Evolutionary conservation across 2,329 filamentous ascomycete species (phyloP), one percentile per base, ranked within the genome.

Genomic region (Calonectria pteridis): DNA sequence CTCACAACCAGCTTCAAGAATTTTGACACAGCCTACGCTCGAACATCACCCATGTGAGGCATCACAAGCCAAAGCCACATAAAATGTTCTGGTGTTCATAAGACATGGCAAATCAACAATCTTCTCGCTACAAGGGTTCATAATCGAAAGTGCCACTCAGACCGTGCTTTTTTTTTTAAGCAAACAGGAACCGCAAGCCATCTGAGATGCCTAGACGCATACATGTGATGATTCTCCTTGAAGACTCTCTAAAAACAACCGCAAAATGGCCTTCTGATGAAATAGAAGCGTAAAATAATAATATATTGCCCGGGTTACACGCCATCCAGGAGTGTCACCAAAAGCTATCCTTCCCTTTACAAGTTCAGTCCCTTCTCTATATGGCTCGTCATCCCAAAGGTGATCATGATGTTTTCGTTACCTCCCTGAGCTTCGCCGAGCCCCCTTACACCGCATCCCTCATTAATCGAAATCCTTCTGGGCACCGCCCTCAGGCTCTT

Each of bases 401-500:
- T 49, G 51, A 58, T 70, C 64, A 69, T 64, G 51, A 67, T 49
- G 49, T 65, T 51, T 40, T 68, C 70, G 55, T 73, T 64, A 64
- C 46, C 31, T 46, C 50, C 51, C 31, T 26, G 28, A 31, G 46
- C 53, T 53, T 31, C 31, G 40, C 50, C 50, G 58, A 35, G 62
- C 69, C 65, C 65, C 63, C 49, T 37, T 62, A 26, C 51, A 58
- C 53, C 53, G 51, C 50, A 51, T n/a, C 63, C 35, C 23, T 58
- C 28, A 53, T 89, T 82, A 74, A 91, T 86, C 74, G 83, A 86
- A 67, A 88, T 90, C 33, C 85, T 85, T 79, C 75, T 83, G 81
- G 53, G 76, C 79, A 43, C 75, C 76, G 49, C 74, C 75, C 69
- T 75, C 72, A 37, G 71, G 73, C 20, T 74, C 70, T 67, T 81